phyloP scores from a whole-genome alignment of 306 rosid genomes.

The Boehmeria nivea region DNA sequence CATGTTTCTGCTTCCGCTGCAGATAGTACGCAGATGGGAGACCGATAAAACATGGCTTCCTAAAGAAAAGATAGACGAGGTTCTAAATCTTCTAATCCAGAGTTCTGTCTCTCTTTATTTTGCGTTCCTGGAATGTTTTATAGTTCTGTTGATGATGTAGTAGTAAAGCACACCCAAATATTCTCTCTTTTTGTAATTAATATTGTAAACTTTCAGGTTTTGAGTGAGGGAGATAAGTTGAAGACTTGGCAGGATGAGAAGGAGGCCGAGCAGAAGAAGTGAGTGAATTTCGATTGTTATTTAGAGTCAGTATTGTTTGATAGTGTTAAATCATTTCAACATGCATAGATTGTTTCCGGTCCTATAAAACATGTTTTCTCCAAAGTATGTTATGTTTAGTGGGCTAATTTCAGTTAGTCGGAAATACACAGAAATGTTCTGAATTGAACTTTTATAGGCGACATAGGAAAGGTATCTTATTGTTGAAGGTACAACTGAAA shows the following conservation, averaged over 20 bases:
- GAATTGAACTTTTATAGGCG: too few relatives aligned
- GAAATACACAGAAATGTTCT: too few relatives aligned
- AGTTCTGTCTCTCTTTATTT: neutral
- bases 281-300: constrained; percentile 25
- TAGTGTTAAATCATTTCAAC: neutral
- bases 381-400: too few relatives aligned
- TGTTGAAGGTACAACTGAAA: too few relatives aligned
- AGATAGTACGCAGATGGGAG: constrained; percentile 76
- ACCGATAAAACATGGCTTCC: constrained; percentile 77
- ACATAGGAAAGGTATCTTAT: too few relatives aligned
- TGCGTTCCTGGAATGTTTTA: neutral
- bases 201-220: constrained; percentile 39
- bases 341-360: too few relatives aligned
- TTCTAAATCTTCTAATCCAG: constrained; percentile 18
- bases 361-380: too few relatives aligned
- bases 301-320: too few relatives aligned
- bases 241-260: constrained; percentile 75
- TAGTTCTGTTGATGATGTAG: neutral
- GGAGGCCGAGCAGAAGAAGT: constrained; percentile 84
- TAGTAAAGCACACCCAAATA: neutral
- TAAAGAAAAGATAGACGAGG: constrained; percentile 67
- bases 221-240: constrained; percentile 51
- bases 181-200: neutral
- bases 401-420: too few relatives aligned
- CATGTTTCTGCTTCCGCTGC: constrained; percentile 13